Conservation (phyloP, 305 asterid genomes). For the Stenogyne calaminthoides region DNA sequence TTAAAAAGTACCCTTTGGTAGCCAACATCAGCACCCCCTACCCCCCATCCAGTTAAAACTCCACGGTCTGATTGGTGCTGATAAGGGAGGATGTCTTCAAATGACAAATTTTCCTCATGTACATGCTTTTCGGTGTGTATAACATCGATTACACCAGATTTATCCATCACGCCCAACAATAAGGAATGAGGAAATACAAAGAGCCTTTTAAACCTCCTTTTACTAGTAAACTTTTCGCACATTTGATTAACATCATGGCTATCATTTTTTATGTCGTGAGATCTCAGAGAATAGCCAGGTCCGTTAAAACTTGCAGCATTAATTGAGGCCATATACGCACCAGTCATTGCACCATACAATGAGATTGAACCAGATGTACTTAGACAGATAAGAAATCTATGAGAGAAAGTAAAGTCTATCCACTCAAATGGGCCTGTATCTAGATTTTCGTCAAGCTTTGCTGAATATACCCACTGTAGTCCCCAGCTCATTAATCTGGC, state of each 20-base stretch:
- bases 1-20: constrained; percentile 55
- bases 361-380: constrained; percentile 67
- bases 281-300: constrained; percentile 39
- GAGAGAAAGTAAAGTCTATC: constrained; percentile 78
- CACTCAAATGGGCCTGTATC: constrained; percentile 61
- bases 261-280: constrained; percentile 37
- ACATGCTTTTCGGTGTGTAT: constrained; percentile 47
- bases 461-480: constrained; percentile 78
- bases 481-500: constrained; percentile 76
- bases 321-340: constrained; percentile 58
- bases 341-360: constrained; percentile 64
- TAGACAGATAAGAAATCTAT: constrained; percentile 73
- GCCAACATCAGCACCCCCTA: constrained; percentile 83
- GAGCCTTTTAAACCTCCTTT: constrained; percentile 71
- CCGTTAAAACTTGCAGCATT: constrained; percentile 48
- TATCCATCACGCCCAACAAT: constrained; percentile 78
- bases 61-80: constrained; percentile 51
- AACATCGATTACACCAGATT: constrained; percentile 65
- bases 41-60: constrained; percentile 65
- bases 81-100: constrained; percentile 41
- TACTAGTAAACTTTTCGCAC: constrained; percentile 36
- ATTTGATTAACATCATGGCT: constrained; percentile 28
- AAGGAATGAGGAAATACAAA: constrained; percentile 61
- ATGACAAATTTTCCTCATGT: constrained; percentile 41
- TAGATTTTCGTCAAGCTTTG: constrained; percentile 57